A percentile compares a stretch with the other conserved stretches of the same genome.
Evolutionary conservation across 306 rosid species (phyloP).

Genomic region (Oemleria cerasiformis): DNA sequence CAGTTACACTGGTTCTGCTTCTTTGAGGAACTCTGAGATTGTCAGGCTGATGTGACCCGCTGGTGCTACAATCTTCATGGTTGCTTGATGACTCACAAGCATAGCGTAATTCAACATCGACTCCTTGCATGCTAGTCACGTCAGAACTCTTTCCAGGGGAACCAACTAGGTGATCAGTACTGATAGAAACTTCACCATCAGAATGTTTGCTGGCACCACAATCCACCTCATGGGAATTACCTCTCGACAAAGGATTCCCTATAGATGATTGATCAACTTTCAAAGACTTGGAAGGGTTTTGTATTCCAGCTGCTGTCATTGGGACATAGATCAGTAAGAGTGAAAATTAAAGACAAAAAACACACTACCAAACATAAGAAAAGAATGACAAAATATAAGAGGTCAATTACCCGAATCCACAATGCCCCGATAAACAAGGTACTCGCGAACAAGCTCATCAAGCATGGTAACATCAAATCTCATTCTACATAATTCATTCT

Average conservation of each 20-base stretch:
- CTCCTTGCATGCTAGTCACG: constrained; percentile 56
- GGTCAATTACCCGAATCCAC: constrained; percentile 56
- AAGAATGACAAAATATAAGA: constrained; percentile 5
- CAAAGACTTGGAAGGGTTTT: constrained; percentile 41
- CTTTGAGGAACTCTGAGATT: constrained; percentile 52
- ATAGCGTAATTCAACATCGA: constrained; percentile 69
- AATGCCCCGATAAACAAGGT: constrained; percentile 94
- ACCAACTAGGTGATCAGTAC: constrained; percentile 45
- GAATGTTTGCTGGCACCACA: constrained; percentile 63
- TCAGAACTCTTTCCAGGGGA: constrained; percentile 85
- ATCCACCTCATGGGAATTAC: constrained; percentile 60
- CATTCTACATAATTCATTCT: constrained; percentile 94
- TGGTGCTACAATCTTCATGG: constrained; percentile 93
- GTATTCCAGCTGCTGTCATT: constrained; percentile 42
- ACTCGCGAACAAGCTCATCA: constrained; percentile 95
- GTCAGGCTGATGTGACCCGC: constrained; percentile 65
- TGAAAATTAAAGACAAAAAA: background rate
- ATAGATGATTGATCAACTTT: constrained; percentile 54
- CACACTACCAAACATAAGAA: background rate
- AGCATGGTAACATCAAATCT: constrained; percentile 76
- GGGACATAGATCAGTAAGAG: constrained; percentile 19
- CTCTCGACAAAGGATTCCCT: constrained; percentile 57
- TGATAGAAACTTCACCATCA: constrained; percentile 77
- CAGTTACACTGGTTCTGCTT: constrained; percentile 53
- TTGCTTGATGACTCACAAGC: constrained; percentile 51